Base-by-base conservation (phyloP, 148 eudicot species). In the Limonium bicolor region DNA sequence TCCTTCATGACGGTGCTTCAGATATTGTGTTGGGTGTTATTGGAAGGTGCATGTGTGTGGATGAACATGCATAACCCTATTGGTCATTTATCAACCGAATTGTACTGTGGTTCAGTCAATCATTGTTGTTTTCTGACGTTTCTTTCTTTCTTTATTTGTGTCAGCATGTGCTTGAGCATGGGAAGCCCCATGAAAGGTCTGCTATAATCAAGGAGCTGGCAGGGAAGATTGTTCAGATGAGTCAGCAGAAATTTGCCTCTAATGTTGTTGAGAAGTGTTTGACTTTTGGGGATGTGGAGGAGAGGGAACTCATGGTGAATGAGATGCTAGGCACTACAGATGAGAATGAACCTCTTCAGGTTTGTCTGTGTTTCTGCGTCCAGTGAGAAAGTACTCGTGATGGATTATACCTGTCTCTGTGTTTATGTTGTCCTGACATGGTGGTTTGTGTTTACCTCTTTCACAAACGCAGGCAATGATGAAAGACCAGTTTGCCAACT, bases 341-440 rank as follows among this genome's bases (percentile, higher is more conserved):
- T 72, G 97, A 90, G 59, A 90, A 90, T 59, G 97, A 84, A 69
- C 97, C 97, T 58, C 95, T 90, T 59, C 94, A 90, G 95, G 97
- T 90, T 42, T 34, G 67, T 50, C 35, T 29, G 35, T 13, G 41
- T 43, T 27, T 19, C 3, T 44, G 19, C 37, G 18, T 53, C 25
- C 11, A 6, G 6, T 31, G 36, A 46, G 39, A n/a, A n/a, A 27
- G 27, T 13, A 1, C 30, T 15, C 10, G 3, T 28, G 5, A 14
- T 13, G 6, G 10, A 2, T 46, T 17, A 27, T 26, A 25, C 9
- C 43, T 39, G n/a, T n/a, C n/a, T n/a, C n/a, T n/a, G n/a, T n/a
- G n/a, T n/a, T n/a, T n/a, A n/a, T n/a, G n/a, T n/a, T n/a, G n/a
- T n/a, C n/a, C n/a, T n/a, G n/a, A n/a, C n/a, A n/a, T n/a, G n/a